Conservation (phyloP, 495 filamentous ascomycete species). For the Saxispiralis lemnorum region DNA sequence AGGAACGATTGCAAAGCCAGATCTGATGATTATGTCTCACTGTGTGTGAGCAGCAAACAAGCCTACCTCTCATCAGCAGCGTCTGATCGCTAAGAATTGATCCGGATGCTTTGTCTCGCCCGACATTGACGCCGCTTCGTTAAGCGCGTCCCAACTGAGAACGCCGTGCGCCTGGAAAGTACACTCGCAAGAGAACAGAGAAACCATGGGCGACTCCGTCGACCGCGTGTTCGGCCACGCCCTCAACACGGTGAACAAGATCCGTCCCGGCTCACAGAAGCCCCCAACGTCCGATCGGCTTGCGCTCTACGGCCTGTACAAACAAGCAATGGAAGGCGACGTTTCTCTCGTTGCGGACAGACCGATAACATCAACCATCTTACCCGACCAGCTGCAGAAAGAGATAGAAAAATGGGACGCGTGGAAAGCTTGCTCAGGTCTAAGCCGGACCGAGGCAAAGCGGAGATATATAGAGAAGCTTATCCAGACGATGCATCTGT, state of each 20-base stretch:
- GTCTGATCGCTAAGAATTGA: too few relatives aligned
- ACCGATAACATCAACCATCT: constrained; percentile 28
- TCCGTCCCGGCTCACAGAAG: constrained; percentile 75
- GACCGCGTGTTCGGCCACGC: constrained; percentile 98
- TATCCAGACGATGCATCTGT: constrained; percentile 90
- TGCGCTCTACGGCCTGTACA: constrained; percentile 91
- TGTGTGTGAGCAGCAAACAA: too few relatives aligned
- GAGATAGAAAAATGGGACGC: constrained; percentile 43
- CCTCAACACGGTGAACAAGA: constrained; percentile 93
- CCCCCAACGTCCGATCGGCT: constrained; percentile 73
- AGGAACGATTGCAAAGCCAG: too few relatives aligned
- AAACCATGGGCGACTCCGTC: constrained; percentile 19
- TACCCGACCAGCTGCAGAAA: constrained; percentile 10
- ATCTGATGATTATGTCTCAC: too few relatives aligned
- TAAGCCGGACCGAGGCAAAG: constrained; percentile 84
- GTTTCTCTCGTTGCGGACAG: constrained; percentile 82
- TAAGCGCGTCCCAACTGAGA: too few relatives aligned
- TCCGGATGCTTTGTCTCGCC: too few relatives aligned
- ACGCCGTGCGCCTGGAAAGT: too few relatives aligned
- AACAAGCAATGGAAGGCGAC: constrained; percentile 97
- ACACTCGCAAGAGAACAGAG: too few relatives aligned
- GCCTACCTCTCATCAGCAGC: too few relatives aligned
- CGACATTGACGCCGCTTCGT: too few relatives aligned
- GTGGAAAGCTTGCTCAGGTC: constrained; percentile 68
- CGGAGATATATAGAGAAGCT: constrained; percentile 78